These are phyloP conservation scores for Trifolium subterraneum DNA, from an alignment of 306 rosid species.

Conservation along the genomic window DNA sequence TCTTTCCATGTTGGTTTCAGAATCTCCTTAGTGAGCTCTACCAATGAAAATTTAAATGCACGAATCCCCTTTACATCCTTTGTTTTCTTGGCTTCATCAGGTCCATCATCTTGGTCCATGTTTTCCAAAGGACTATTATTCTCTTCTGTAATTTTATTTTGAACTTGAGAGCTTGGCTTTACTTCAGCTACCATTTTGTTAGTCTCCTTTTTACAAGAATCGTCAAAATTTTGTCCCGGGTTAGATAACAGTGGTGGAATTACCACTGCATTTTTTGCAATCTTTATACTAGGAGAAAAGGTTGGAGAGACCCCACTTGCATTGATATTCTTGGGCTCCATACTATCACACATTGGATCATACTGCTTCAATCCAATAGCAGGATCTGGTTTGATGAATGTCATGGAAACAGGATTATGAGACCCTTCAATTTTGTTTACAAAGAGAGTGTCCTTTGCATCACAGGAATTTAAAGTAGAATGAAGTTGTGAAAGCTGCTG, in stretches of 20 bases:
- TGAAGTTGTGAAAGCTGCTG: slow-evolving; percentile 72
- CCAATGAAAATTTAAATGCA: slow-evolving; percentile 85
- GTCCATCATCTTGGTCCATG: slow-evolving; percentile 57
- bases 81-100: slow-evolving; percentile 68
- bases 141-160: slow-evolving; percentile 63
- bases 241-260: slow-evolving; percentile 48
- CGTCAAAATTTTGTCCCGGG: slow-evolving; percentile 42
- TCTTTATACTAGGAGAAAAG: slow-evolving; percentile 46
- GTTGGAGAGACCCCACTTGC: slow-evolving; percentile 42
- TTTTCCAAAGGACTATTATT: slow-evolving; percentile 53
- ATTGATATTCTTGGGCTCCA: slow-evolving; percentile 55
- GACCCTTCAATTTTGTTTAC: slow-evolving; percentile 53
- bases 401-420: slow-evolving; percentile 49
- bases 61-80: slow-evolving; percentile 81
- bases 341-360: slow-evolving; percentile 58
- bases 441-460: slow-evolving; percentile 48
- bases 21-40: slow-evolving; percentile 89
- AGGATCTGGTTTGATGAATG: slow-evolving; percentile 53
- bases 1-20: slow-evolving; percentile 94
- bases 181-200: slow-evolving; percentile 46
- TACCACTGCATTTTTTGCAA: slow-evolving; percentile 45
- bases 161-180: slow-evolving; percentile 49
- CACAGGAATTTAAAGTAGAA: slow-evolving; percentile 59
- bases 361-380: slow-evolving; percentile 55
- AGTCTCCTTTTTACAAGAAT: slow-evolving; percentile 46